phyloP scores from a whole-genome alignment of 2,329 filamentous ascomycete genomes.

The Cercospora nicotianae region DNA sequence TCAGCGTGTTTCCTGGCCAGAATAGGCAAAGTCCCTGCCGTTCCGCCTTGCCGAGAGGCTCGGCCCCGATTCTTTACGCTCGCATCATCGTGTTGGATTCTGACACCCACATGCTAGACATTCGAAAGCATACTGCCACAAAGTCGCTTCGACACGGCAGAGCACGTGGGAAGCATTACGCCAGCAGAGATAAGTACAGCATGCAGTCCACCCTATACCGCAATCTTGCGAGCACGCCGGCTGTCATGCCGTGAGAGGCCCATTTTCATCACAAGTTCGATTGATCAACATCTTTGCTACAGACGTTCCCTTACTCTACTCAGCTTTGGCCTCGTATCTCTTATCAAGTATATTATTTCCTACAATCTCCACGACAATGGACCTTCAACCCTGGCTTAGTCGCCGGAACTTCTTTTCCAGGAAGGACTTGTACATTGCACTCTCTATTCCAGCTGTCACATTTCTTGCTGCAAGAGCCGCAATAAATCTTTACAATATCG shows the following conservation, averaged over 20 bases:
- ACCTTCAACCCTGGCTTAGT: slow-evolving; percentile 7
- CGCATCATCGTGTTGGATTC: not conserved
- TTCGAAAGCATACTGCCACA: not conserved
- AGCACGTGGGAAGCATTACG: not conserved
- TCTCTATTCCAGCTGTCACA: slow-evolving; percentile 26
- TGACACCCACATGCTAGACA: slow-evolving; percentile 5
- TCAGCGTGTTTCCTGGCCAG: not conserved
- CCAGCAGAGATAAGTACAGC: slow-evolving; percentile 13
- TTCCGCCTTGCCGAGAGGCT: not conserved
- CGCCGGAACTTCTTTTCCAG: slow-evolving; percentile 11
- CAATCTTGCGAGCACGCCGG: slow-evolving; percentile 6
- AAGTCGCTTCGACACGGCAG: not conserved
- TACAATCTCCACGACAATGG: slow-evolving; percentile 8
- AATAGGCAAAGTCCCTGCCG: not conserved
- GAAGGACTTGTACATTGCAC: slow-evolving; percentile 27
- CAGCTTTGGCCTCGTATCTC: not conserved
- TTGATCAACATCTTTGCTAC: not conserved
- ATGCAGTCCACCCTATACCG: slow-evolving; percentile 8
- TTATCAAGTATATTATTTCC: not conserved
- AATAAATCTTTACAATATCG: slow-evolving; percentile 16
- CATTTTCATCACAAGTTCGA: not conserved
- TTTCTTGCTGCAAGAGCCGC: slow-evolving; percentile 22
- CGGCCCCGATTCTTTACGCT: not conserved
- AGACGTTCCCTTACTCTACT: not conserved
- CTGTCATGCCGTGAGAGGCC: slow-evolving; percentile 8